Evolutionary conservation across 2,329 filamentous ascomycete species (phyloP).

Genomic region (Talaromyces sp.): DNA sequence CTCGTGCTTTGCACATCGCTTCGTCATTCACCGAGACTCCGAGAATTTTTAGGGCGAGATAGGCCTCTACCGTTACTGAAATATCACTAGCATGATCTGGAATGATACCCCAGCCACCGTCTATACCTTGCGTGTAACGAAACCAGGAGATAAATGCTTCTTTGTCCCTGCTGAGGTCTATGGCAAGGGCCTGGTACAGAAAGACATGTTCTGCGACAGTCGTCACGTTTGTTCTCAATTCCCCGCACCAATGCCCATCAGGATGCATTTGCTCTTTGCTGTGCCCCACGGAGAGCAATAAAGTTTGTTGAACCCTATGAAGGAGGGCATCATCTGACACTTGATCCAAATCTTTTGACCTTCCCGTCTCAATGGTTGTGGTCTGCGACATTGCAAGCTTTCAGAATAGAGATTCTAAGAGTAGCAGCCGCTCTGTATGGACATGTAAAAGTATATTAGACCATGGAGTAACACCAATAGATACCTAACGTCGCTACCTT

Average conservation of each 20-base stretch:
- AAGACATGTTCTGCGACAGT: constrained; percentile 29
- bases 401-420: not conserved
- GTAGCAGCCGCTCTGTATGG: not conserved
- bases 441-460: not conserved
- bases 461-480: not conserved
- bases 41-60: not conserved
- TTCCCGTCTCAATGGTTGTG: not conserved
- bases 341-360: not conserved
- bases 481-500: not conserved
- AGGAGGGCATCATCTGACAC: not conserved
- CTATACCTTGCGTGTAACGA: not conserved
- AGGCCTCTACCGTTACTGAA: not conserved
- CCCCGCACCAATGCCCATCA: constrained; percentile 29
- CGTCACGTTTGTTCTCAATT: constrained; percentile 23
- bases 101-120: not conserved
- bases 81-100: not conserved
- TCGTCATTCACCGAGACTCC: not conserved
- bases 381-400: not conserved
- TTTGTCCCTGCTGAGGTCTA: constrained; percentile 16
- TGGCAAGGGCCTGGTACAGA: constrained; percentile 23
- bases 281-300: not conserved
- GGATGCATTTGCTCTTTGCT: not conserved
- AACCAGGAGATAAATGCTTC: not conserved
- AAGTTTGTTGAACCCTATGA: not conserved
- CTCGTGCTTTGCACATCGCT: not conserved